Evolutionary conservation across 1,139 yeast species (phyloP), one percentile per base, ranked within the genome.

Genomic region (Protomyces macrosporus): DNA sequence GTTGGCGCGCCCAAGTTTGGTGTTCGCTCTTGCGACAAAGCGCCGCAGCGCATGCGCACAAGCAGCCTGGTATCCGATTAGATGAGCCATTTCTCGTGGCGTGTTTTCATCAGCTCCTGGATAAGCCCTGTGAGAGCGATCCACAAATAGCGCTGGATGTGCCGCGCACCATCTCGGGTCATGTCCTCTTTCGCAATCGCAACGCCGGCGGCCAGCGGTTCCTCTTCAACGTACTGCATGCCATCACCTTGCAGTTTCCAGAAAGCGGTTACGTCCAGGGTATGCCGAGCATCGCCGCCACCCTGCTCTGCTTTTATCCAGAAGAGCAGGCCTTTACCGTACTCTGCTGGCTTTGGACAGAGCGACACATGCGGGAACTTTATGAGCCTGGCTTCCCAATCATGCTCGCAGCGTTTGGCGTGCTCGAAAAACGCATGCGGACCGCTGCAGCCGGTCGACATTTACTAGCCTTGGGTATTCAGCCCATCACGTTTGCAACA

Each of bases 121-220:
- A 42, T 6, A 53, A 42, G 48, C 45, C 66, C 6, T 67, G 68
- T 23, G 53, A 66, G 14, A 45, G 53, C n/a, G 71, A 69, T 57
- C 61, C 63, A n/a, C 71, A 69, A 48, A 69, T 69, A 45, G 70
- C 69, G 37, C 68, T 69, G 34, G 71, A 69, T 57, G 71, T 69
- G 10, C 71, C 71, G 4, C 69, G 71, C 10, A 69, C 71, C 3
- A 63, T 67, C 16, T 63, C 63, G 40, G 53, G 65, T 4, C 71
- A 69, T 45, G 69, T 69, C 30, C 58, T 69, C 54, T 69, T 69
- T 48, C 67, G 67, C 12, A 64, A 63, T 32, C 65, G 70, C 7
- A 68, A 69, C 57, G 55, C 54, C n/a, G 70, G 70, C 16, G 71
- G 67, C 10, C 66, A 66, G 54, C 63, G 66, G 6, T 42, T 58